Conservation (phyloP, 2,329 filamentous ascomycete genomes). For the Triangularia verruculosa region DNA sequence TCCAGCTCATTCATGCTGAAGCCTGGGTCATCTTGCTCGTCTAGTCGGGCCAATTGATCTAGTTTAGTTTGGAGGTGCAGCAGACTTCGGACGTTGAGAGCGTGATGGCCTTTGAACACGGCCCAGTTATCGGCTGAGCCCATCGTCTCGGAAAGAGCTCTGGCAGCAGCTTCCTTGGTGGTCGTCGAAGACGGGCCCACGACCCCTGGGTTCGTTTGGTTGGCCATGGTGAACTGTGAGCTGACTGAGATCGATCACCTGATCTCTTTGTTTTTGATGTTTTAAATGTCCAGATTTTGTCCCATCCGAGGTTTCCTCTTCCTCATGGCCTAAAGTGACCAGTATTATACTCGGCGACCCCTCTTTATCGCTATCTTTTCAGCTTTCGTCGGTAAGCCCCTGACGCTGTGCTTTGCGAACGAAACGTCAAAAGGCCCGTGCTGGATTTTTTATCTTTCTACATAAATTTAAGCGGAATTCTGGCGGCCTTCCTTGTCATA, state of each 20-base stretch:
- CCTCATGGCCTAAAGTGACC: too few relatives aligned
- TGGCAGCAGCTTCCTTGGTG: neutral
- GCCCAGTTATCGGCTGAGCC: neutral
- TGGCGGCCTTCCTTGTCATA: too few relatives aligned
- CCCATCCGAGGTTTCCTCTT: too few relatives aligned
- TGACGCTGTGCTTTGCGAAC: too few relatives aligned
- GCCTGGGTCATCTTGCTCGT: neutral
- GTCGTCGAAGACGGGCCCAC: neutral
- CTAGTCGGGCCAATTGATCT: neutral
- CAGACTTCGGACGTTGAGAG: neutral
- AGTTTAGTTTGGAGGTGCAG: neutral
- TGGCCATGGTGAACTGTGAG: neutral
- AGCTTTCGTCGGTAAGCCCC: neutral
- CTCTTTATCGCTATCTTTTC: neutral
- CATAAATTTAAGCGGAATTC: too few relatives aligned
- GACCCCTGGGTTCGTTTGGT: neutral
- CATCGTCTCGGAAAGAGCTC: neutral
- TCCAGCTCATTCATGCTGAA: neutral
- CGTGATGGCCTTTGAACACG: neutral
- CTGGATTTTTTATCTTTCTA: too few relatives aligned
- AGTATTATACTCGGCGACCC: neutral
- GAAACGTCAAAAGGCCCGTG: too few relatives aligned
- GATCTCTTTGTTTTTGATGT: neutral
- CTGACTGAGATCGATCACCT: neutral
- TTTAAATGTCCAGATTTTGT: too few relatives aligned